Evolutionary conservation across 1,284 basidiomycete genomes (phyloP), one percentile per base, ranked within the genome.

Genomic region (Ganoderma multipileum): DNA sequence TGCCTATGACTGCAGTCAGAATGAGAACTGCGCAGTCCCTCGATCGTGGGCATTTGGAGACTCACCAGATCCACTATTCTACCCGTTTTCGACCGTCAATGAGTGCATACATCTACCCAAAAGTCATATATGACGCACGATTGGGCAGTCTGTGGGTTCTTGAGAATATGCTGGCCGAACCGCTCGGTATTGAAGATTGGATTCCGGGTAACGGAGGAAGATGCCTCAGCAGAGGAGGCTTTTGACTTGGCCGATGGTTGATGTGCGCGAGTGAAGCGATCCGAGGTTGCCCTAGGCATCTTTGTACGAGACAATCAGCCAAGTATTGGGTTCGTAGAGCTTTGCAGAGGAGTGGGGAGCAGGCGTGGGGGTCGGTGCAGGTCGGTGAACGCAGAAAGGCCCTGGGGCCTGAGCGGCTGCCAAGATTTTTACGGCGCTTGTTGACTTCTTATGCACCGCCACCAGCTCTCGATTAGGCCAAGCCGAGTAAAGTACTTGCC

Each of bases 81-180:
- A 76, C 41, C 14, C 70, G 67, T 57, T 50, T 8, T 47, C 16
- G 20, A 42, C 12, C 33, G 16, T 38, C n/a, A 38, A 12, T 59
- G 28, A 59, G 57, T n/a, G 20, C 58, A 41, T 6, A 41, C 23
- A 60, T 41, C 38, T 26, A 41, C 14, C 38, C 8, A 42, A 11
- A 28, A 18, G 57, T 2, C 38, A 26, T 57, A 36, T 67, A 64
- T 47, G 30, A 86, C 92, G 77, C 78, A 96, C 94, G 88, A 91
- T 84, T 96, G 93, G 14, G 94, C 95, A 42, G 95, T 94, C 71
- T 92, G 86, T 16, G 95, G 94, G 80, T 97, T 99, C 81, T 98
- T 99, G 67, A 99, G 86, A 74, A 99, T 99, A 83, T 99, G 97
- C 80, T 99, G 97, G 39, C 97, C 97, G 76, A 98, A 98, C 71